phyloP scores from a whole-genome alignment of 192 early-diverging fungal species.

The Jimgerdemannia flammicorona region DNA sequence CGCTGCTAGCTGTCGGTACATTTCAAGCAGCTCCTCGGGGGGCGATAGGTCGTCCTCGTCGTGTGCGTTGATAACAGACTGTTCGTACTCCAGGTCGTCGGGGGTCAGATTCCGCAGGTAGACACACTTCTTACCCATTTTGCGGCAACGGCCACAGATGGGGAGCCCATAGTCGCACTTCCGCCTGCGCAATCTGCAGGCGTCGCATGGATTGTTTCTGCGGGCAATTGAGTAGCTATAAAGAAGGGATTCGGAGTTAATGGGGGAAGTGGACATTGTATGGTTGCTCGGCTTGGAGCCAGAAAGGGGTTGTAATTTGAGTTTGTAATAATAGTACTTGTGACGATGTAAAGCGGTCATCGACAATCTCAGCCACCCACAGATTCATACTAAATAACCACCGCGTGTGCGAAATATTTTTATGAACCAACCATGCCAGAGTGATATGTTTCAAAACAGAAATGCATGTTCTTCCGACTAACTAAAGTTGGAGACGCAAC shows the following conservation, averaged over 20 bases:
- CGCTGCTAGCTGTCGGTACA: neutral
- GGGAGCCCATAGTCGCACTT: neutral
- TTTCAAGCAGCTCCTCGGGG: neutral
- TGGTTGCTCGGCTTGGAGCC: too few relatives aligned
- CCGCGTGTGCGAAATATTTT: too few relatives aligned
- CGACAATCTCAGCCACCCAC: too few relatives aligned
- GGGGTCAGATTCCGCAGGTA: neutral
- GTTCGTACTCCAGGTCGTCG: neutral
- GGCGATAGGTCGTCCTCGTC: neutral
- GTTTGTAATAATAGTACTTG: too few relatives aligned
- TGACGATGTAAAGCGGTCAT: too few relatives aligned
- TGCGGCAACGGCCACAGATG: neutral
- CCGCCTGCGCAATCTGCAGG: neutral
- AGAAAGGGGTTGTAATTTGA: too few relatives aligned
- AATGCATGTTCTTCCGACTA: too few relatives aligned
- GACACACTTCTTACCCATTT: neutral
- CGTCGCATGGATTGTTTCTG: slow-evolving; percentile 1
- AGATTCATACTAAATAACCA: too few relatives aligned
- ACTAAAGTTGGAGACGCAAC: too few relatives aligned
- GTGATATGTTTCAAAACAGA: too few relatives aligned
- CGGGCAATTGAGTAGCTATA: neutral
- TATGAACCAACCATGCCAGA: too few relatives aligned
- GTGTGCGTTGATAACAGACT: neutral
- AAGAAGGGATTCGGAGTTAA: neutral
- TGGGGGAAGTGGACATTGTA: too few relatives aligned